These are phyloP conservation scores for Aegilops tauschii DNA, from an alignment of 176 grass and related monocot species.

Conservation along the genomic window DNA sequence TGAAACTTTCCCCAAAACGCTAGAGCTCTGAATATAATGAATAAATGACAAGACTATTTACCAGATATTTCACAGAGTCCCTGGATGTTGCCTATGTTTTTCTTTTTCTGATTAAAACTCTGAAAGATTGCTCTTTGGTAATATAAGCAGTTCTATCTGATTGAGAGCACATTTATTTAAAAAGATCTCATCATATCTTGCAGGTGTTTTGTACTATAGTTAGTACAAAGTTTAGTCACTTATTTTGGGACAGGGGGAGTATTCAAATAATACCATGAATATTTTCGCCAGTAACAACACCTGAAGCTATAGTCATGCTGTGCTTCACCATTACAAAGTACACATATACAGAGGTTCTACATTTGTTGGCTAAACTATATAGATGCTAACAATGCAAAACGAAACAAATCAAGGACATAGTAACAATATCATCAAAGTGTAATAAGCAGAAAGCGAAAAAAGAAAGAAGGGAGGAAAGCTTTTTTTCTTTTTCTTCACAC, in stretches of 20 bases:
- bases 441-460: neutral
- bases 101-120: neutral
- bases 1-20: neutral
- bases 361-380: slow-evolving; percentile 16
- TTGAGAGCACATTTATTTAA: neutral
- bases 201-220: neutral
- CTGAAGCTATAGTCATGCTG: slow-evolving; percentile 2
- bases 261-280: neutral
- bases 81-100: neutral
- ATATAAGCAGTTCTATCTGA: neutral
- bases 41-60: neutral
- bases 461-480: neutral
- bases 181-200: neutral
- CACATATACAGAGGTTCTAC: slow-evolving; percentile 29
- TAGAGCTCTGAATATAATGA: neutral
- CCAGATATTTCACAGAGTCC: neutral
- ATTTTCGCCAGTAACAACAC: neutral
- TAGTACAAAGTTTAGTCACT: no score
- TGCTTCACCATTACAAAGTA: slow-evolving; percentile 25
- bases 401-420: slow-evolving; percentile 26
- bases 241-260: no score
- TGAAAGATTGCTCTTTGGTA: neutral
- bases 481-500: neutral
- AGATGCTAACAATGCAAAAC: slow-evolving; percentile 2
- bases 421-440: neutral